Base-by-base conservation (phyloP, 495 filamentous ascomycete species). In the Penicillium desertorum region DNA sequence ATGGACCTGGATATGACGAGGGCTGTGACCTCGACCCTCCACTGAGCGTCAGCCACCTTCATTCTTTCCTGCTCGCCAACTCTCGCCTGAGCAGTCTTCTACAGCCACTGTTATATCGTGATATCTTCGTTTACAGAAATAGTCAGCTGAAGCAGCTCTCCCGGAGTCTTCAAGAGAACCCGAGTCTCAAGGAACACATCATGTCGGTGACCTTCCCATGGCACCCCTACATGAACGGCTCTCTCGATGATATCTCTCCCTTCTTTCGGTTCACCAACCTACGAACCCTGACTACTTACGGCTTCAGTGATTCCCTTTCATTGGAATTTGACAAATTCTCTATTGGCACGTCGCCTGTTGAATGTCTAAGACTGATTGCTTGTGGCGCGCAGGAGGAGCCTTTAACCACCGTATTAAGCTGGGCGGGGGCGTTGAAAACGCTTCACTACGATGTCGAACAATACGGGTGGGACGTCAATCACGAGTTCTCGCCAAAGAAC, bases 321-420 rank as follows among this genome's bases (percentile, higher is more conserved):
- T 36, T 59, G 22, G 12, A 56, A 49, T 56, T 57, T 43, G 50
- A 57, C 56, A 50, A 65, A 41, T 53, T 36, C n/a, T 4, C 61
- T 57, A 27, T 62, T 34, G 62, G 59, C 52, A 65, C 52, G 10
- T 65, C 63, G 10, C 45, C 60, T 9, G 60, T 63, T 5, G 32
- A 51, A 52, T 41, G 14, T 32, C 60, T 63, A 11, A 56, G 37
- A 12, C 25, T 65, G 43, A 58, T 63, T 27, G 29, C 30, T 17
- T 65, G 63, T 45, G 60, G 60, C 19, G 63, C 63, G 27, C 52
- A 60, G 19, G 60, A 65, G 48, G 49, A 58, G 22, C 44, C 63
- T 29, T 36, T 65, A 22, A 48, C 51, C 9, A 16, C 48, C 53
- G 29, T 63, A 12, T 44, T 65, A 17, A 63, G 63, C 49, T 60